A percentile compares a stretch with the other conserved stretches of the same genome.
phyloP scores from a whole-genome alignment of 2,329 filamentous ascomycete species.

The Penicillium aurantiogriseum region DNA sequence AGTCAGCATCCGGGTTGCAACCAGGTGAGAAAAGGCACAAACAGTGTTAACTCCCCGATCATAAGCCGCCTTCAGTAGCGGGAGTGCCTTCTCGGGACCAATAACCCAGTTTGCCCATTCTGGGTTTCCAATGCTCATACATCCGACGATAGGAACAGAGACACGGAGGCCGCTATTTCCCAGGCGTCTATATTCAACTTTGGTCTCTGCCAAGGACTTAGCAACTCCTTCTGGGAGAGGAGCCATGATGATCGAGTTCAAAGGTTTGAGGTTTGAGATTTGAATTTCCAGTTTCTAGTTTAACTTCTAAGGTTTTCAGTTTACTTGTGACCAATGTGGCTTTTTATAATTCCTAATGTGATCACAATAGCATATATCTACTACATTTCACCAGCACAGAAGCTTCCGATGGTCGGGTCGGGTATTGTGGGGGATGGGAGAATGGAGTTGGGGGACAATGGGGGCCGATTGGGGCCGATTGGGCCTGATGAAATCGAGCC shows the following conservation, averaged over 20 bases:
- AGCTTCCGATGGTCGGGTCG: slow-evolving; percentile 1
- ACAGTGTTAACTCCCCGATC: slow-evolving; percentile 24
- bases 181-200: slow-evolving; percentile 2
- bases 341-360: background rate
- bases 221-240: background rate
- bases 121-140: slow-evolving; percentile 10
- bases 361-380: background rate
- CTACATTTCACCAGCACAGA: background rate
- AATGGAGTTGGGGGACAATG: background rate
- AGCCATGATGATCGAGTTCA: background rate
- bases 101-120: slow-evolving; percentile 20
- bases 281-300: background rate
- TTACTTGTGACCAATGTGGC: background rate
- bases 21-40: background rate
- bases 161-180: slow-evolving; percentile 13
- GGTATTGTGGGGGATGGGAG: background rate
- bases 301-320: background rate
- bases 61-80: slow-evolving; percentile 28
- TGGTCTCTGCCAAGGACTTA: background rate
- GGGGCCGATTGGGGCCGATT: background rate
- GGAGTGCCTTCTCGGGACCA: slow-evolving; percentile 26
- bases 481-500: background rate
- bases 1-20: background rate
- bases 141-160: slow-evolving; percentile 13
- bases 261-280: background rate